Evolutionary conservation across 2,329 filamentous ascomycete genomes (phyloP), one percentile per base, ranked within the genome.

Genomic region (Leptographium procerum): DNA sequence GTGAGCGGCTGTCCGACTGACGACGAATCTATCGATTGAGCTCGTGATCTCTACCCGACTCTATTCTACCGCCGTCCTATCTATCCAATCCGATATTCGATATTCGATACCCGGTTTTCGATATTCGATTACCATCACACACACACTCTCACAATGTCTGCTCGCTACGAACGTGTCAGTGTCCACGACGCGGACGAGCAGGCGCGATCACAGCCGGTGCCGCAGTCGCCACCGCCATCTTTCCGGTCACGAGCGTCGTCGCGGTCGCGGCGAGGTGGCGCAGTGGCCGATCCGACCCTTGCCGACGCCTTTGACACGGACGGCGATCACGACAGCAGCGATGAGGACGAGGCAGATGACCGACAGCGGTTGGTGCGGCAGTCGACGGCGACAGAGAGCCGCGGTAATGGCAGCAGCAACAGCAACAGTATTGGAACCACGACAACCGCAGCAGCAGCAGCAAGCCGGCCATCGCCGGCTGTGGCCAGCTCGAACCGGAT

Each of bases 251-350:
- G 88, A 69, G 79, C 87, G 34, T 90, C 90, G 1, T 91, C 88
- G 40, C 81, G 57, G 10, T 40, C 59, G 2, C 40, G 54, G 40
- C 43, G 31, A 29, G 45, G 28, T 24, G 28, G 33, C 51, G 70
- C 67, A 61, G 70, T 66, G 10, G 87, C 90, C 61, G 85, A 96
- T 66, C 80, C 87, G 61, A 86, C 89, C n/a, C 81, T 99, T 16
- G 89, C 89, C 65, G 92, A 97, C 69, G 91, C 94, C 1, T 99
- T 99, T 71, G 92, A 90, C 69, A 84, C 87, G 67, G 88, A 87
- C 64, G 87, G 86, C 62, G 89, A 87, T 61, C 87, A 87, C 65
- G 91, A 96, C 70, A 89, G 92, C 1, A 97, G 97, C 70, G 91
- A 90, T 69, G 83, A 88, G 65, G 86, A 89, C 66, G 86, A 87